Evolutionary conservation across 176 grass and related monocot species (phyloP).

Genomic region (Musa itinerans): DNA sequence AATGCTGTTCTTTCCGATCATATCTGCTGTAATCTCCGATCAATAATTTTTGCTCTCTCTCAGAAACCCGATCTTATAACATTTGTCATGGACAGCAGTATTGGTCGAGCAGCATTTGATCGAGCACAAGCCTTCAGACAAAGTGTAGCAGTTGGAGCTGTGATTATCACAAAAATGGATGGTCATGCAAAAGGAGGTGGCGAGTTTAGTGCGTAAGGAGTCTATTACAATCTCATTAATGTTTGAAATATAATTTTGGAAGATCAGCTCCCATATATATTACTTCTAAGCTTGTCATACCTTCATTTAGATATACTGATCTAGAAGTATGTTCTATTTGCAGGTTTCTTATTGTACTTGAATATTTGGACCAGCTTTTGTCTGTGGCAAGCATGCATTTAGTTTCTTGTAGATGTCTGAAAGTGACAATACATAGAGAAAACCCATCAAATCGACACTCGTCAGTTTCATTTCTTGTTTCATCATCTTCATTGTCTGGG

Average conservation of each 20-base stretch:
- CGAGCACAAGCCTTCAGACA: constrained; percentile 96
- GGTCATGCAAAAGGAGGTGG: too few species aligned
- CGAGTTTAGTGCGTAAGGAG: too few species aligned
- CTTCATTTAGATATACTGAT: background rate
- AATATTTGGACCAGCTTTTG: too few species aligned
- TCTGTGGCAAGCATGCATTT: too few species aligned
- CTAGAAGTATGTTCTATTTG: background rate
- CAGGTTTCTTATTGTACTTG: background rate
- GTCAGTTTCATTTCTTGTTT: too few species aligned
- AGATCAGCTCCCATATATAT: background rate
- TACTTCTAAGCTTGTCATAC: background rate
- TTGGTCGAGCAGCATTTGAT: constrained; percentile 97
- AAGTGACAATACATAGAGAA: too few species aligned
- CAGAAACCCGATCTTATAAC: constrained; percentile 95
- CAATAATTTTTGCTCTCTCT: constrained; percentile 6
- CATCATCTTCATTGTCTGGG: too few species aligned
- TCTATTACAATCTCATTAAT: background rate
- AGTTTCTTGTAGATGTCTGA: too few species aligned
- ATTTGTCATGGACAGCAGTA: constrained; percentile 99
- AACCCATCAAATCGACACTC: too few species aligned
- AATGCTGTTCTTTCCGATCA: constrained; percentile 8
- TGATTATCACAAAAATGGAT: constrained; percentile 42
- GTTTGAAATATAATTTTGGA: background rate
- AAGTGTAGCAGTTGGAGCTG: constrained; percentile 95
- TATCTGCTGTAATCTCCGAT: too few species aligned